Base-by-base conservation (phyloP, 495 filamentous ascomycete genomes). In the Aspergillus cristatus region DNA sequence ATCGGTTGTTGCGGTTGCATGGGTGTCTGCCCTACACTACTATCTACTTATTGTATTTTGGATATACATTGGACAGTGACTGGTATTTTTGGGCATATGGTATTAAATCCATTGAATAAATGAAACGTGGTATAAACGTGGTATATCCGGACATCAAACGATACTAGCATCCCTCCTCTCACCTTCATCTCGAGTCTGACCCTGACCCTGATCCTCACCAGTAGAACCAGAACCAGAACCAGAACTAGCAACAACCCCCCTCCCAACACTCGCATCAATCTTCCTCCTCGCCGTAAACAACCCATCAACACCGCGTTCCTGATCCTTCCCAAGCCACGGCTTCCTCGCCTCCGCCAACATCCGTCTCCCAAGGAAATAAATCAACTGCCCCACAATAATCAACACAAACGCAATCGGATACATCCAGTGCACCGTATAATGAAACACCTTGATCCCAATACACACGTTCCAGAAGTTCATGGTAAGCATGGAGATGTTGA, bases 381-480 rank as follows among this genome's bases (percentile, higher is more conserved):
- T 71, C 14, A 88, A 63, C 43, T 87, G 67, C 2, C 91, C 90
- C 6, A 86, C 25, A 40, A 97, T 78, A 51, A 98, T 96, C 45
- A 84, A 64, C 10, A 91, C 84, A 59, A 98, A 97, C 16, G 91
- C 91, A 54, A 94, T 83, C 2, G 91, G 91, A 59, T 98, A 98
- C 70, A 94, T 70, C 70, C 76, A 94, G 60, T 91, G 83, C 41
- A 98, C 76, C 13, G 60, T 56, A 43, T 84, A 78, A 28, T 81
- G 75, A 57, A 98, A 95, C 29, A 96, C 80, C 47, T 78, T 69
- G 38, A 93, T 71, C 30, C 91, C 91, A 48, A 98, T 89, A 43
- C 86, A 76, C 18, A 93, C 84, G 50, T 86, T 86, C 90, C 93
- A 97, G 68, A 97, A 97, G 62, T 94, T 97, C 52, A 79, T 84